Conservation (phyloP, 768 basidiomycete genomes). For the Lactifluus piperatus region DNA sequence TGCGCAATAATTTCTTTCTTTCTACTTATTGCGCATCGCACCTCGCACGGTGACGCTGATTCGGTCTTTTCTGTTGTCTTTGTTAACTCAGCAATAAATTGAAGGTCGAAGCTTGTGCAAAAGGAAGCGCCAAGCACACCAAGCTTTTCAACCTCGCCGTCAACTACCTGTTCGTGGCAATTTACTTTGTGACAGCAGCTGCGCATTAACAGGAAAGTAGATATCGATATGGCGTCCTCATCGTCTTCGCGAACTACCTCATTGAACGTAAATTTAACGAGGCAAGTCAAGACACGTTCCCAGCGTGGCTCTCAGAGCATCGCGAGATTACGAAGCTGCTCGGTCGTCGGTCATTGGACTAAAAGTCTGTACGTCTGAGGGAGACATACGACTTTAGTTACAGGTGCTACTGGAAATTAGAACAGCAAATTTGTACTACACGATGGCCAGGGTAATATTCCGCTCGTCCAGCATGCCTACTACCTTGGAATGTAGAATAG, state of each 20-base stretch:
- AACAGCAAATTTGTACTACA: neutral
- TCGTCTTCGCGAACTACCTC: slow-evolving; percentile 92
- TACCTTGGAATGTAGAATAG: neutral
- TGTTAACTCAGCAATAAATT: slow-evolving; percentile 66
- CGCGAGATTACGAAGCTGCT: slow-evolving; percentile 77
- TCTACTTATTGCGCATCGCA: neutral
- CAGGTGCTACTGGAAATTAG: neutral
- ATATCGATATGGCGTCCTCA: slow-evolving; percentile 84
- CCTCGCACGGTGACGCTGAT: neutral
- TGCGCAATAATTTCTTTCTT: slow-evolving; percentile 41
- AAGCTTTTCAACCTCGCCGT: slow-evolving; percentile 69
- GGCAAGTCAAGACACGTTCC: slow-evolving; percentile 46
- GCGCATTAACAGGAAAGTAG: slow-evolving; percentile 29
- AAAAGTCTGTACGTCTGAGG: neutral
- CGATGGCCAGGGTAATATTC: neutral
- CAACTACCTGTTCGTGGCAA: slow-evolving; percentile 68
- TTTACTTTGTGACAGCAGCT: neutral
- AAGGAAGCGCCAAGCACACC: slow-evolving; percentile 65
- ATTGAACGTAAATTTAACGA: slow-evolving; percentile 52
- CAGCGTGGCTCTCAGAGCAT: slow-evolving; percentile 74
- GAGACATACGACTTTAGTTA: neutral
- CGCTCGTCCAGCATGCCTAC: neutral
- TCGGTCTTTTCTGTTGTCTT: neutral
- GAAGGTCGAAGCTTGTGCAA: slow-evolving; percentile 76
- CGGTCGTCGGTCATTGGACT: slow-evolving; percentile 62